A percentile compares a stretch with the other conserved stretches of the same genome.
Conservation (phyloP, 2,329 filamentous ascomycete species). For the Volutella citrinella region DNA sequence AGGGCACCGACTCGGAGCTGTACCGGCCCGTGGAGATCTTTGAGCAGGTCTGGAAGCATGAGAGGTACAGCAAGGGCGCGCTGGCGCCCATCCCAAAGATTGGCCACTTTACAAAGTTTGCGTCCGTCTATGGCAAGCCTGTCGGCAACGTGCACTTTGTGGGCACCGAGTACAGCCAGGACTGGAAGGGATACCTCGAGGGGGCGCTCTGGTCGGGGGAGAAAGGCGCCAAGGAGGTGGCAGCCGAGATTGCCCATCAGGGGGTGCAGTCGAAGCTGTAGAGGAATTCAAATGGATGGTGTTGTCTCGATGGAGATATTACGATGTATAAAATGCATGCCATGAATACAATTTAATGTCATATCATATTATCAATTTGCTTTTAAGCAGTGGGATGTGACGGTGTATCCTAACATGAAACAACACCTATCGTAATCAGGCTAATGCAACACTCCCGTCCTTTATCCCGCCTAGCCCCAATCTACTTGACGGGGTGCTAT, state of each 20-base stretch:
- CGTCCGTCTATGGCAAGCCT: slow-evolving; percentile 27
- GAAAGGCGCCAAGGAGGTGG: slow-evolving; percentile 40
- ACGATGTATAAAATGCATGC: no score
- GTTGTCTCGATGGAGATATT: no score
- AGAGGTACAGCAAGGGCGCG: slow-evolving; percentile 31
- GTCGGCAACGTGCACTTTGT: slow-evolving; percentile 46
- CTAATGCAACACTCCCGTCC: no score
- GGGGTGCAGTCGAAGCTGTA: slow-evolving; percentile 9
- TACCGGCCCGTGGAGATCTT: slow-evolving; percentile 27
- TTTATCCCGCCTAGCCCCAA: no score
- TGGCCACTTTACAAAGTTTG: slow-evolving; percentile 27
- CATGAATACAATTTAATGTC: no score
- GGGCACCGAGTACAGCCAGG: slow-evolving; percentile 44
- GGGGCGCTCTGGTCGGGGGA: slow-evolving; percentile 45
- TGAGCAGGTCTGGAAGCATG: slow-evolving; percentile 33
- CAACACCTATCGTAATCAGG: no score
- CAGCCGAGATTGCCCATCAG: slow-evolving; percentile 16
- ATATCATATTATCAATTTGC: no score
- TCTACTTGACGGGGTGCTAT: no score
- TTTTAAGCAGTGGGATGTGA: no score
- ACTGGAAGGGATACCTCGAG: slow-evolving; percentile 54
- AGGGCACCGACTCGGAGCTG: slow-evolving; percentile 15
- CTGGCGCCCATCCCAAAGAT: slow-evolving; percentile 31
- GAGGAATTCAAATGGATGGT: no score
- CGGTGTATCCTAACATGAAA: no score